Base-by-base conservation (phyloP, 1,284 basidiomycete genomes). In the Leccinum huronense region DNA sequence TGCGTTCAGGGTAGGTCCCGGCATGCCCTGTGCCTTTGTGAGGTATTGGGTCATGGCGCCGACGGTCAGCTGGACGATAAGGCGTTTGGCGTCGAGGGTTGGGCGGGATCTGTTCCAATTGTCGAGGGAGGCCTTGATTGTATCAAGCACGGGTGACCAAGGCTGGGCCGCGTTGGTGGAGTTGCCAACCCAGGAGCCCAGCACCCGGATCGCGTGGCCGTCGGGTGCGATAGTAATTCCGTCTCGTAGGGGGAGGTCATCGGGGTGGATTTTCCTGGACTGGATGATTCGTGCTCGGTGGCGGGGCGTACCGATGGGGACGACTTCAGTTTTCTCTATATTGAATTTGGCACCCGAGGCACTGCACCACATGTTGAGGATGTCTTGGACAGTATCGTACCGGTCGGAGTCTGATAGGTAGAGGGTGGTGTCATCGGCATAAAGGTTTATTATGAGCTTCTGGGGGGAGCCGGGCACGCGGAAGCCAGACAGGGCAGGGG, bases 11-110 rank as follows among this genome's bases (percentile, higher is more conserved):
- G 10, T 6, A 0, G 0, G 30, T 5, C 14, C 2, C 0, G 71
- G 73, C 72, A 75, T 75, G 0, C 73, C 71, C 63, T 74, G 71
- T 0, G 66, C 70, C 13, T 56, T 61, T 0, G 65, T 66, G 0
- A 72, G 63, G 60, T 66, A 69, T 53, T 72, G 69, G 0, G 71
- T 67, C 65, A 68, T 69, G 0, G 63, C 65, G 0, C 68, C 61
- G 0, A 66, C 16, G 0, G 60, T 40, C 57, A 66, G 62, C 33
- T 71, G 67, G 0, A 68, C 42, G 3, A 72, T 71, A 0, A 70
- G 56, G 0, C 38, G 6, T 38, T 66, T 62, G 0, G 63, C 65
- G 1, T 68, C 66, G 1, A 72, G 36, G 0, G 65, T 68, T 0
- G 68, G 69, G 45, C 63, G 53, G 0, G 55, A 5, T 3, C 23